A percentile compares a stretch with the other conserved stretches of the same genome.
phyloP scores from a whole-genome alignment of 495 filamentous ascomycete species.

The Annulohypoxylon moriforme region DNA sequence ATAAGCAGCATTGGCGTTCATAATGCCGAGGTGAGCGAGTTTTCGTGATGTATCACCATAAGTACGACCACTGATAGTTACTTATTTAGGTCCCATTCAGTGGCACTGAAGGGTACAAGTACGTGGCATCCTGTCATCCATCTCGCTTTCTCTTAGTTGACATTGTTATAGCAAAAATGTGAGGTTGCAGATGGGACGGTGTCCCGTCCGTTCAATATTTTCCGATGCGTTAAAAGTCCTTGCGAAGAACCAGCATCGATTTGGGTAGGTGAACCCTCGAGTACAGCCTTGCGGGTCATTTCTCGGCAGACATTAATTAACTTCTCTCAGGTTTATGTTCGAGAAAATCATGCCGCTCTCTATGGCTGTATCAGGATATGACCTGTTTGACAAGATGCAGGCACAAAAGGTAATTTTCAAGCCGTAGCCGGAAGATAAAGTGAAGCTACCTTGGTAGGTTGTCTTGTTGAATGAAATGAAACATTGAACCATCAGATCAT shows the following conservation, averaged over 20 bases:
- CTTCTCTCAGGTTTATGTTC: constrained; percentile 79
- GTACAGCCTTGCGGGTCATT: not conserved
- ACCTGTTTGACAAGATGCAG: constrained; percentile 92
- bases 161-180: constrained; percentile 74
- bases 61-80: constrained; percentile 34
- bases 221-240: constrained; percentile 79
- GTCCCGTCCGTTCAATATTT: constrained; percentile 89
- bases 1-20: constrained; percentile 94
- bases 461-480: not conserved
- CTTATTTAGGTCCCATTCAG: constrained; percentile 76
- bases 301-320: constrained; percentile 15
- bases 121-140: constrained; percentile 24
- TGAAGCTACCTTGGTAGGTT: not conserved
- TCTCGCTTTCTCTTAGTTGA: constrained; percentile 17
- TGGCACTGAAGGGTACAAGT: constrained; percentile 82
- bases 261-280: constrained; percentile 69
- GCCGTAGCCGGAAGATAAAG: constrained; percentile 37
- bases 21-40: constrained; percentile 76
- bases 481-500: not conserved
- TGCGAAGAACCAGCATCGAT: constrained; percentile 81
- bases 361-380: constrained; percentile 87
- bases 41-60: constrained; percentile 2
- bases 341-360: constrained; percentile 92
- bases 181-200: constrained; percentile 91
- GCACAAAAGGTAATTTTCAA: constrained; percentile 84